phyloP scores from a whole-genome alignment of 768 basidiomycete genomes.

The Pleurotus cornucopiae region DNA sequence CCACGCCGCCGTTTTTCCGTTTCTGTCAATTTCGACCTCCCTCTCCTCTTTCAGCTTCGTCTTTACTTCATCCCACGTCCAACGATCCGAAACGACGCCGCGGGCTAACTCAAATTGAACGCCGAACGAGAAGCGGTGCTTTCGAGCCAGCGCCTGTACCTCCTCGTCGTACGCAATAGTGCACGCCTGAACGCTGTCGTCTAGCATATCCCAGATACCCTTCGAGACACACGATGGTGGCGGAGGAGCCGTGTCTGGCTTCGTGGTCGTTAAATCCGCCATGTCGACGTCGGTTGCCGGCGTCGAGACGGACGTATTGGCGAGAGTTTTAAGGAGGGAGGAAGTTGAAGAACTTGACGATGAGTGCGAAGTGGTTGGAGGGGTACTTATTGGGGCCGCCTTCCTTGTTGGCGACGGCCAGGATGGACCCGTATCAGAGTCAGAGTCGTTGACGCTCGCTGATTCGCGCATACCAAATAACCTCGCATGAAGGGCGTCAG shows the following conservation, averaged over 20 bases:
- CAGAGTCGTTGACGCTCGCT: too few species aligned
- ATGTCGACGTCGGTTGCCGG: too few species aligned
- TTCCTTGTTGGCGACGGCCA: too few species aligned
- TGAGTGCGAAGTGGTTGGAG: neutral
- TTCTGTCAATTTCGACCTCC: constrained; percentile 2
- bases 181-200: constrained; percentile 13
- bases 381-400: neutral
- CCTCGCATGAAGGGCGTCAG: too few species aligned
- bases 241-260: too few species aligned
- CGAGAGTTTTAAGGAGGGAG: too few species aligned
- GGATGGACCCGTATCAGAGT: too few species aligned
- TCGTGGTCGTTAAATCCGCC: too few species aligned
- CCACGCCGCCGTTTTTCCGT: neutral
- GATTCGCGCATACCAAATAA: too few species aligned
- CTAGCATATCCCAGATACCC: neutral
- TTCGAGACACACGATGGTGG: neutral
- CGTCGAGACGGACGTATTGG: too few species aligned
- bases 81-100: constrained; percentile 30
- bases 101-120: constrained; percentile 43
- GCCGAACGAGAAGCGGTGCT: constrained; percentile 36
- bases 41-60: neutral
- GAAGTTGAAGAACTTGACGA: neutral
- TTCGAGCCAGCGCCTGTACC: constrained; percentile 32
- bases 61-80: constrained; percentile 34
- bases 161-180: constrained; percentile 32